Conservation (phyloP, 2,329 filamentous ascomycete species). For the Septoria linicola region DNA sequence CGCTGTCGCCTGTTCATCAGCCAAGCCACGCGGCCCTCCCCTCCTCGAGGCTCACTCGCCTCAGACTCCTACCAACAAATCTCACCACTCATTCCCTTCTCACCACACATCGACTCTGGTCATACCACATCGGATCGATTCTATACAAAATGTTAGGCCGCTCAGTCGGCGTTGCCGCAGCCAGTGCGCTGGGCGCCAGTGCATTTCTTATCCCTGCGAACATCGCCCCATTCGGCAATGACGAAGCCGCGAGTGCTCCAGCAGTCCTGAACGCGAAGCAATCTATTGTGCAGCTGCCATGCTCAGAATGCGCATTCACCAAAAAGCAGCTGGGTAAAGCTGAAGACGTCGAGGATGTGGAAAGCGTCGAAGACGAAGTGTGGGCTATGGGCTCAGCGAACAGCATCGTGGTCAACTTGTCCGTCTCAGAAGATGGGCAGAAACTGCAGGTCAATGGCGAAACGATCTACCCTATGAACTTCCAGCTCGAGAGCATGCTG, state of each 20-base stretch:
- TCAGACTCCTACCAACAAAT: too few species aligned
- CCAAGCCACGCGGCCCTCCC: too few species aligned
- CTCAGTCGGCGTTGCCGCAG: slow-evolving; percentile 32
- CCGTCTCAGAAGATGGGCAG: slow-evolving; percentile 47
- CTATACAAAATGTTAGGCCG: slow-evolving; percentile 36
- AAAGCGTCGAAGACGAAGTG: slow-evolving; percentile 30
- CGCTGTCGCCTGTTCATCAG: too few species aligned
- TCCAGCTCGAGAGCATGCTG: slow-evolving; percentile 15
- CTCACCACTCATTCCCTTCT: too few species aligned
- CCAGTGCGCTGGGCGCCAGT: slow-evolving; percentile 35
- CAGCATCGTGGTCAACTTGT: slow-evolving; percentile 52
- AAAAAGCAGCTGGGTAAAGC: slow-evolving; percentile 30
- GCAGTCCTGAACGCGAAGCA: slow-evolving; percentile 40
- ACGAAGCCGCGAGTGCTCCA: slow-evolving; percentile 1
- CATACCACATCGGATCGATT: slow-evolving; percentile 12
- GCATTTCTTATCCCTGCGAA: slow-evolving; percentile 56
- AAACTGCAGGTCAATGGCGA: slow-evolving; percentile 60
- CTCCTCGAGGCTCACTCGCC: too few species aligned
- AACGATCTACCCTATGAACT: slow-evolving; percentile 54
- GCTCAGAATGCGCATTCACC: slow-evolving; percentile 54
- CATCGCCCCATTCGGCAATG: slow-evolving; percentile 44
- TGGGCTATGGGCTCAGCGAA: slow-evolving; percentile 36
- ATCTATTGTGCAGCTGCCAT: slow-evolving; percentile 53
- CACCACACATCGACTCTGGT: too few species aligned
- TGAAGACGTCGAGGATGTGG: slow-evolving; percentile 20